Evolutionary conservation across 495 filamentous ascomycete species (phyloP), one percentile per base, ranked within the genome.

Genomic region (Xylaria sp.): DNA sequence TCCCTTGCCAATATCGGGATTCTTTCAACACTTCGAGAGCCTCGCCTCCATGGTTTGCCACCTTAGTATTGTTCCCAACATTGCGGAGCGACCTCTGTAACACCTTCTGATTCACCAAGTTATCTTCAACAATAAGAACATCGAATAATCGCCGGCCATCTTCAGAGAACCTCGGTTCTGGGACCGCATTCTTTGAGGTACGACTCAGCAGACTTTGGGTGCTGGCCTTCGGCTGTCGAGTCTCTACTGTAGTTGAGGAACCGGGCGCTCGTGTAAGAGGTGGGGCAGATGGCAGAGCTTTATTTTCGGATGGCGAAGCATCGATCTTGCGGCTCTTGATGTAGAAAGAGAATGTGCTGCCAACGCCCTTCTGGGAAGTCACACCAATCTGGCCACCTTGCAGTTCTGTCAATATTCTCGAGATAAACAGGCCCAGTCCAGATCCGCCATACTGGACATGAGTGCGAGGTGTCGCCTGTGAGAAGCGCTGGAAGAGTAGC

Each of bases 361-460:
- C 93, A 50, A 89, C 79, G 9, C 90, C 92, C 64, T 90, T 83
- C 73, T 89, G 85, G 3, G 92, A 93, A 21, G 88, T 85, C 1
- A 96, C 92, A 2, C 93, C 93, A 68, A 97, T 94, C 70, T 94
- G 91, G 7, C 93, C 93, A 26, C 93, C 93, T 81, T 95, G 93
- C 15, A 96, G 77, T 73, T 95, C 92, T 24, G 91, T 92, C 9
- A 97, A 82, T 66, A 90, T 88, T 46, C 92, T 84, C 37, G 90
- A 93, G 67, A 97, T 94, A 80, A 94, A 97, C 5, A 97, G 83
- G 0, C 93, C 93, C 3, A 97, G 85, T 0, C 94, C 93, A 6
- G 90, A 93, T 4, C 93, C 93, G 24, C 93, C 93, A 71, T 96
- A 97, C 46, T 91, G 88, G 0, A 93, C 88, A 68, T 95, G 92